These are phyloP conservation scores for Picea glauca DNA, from an alignment of 75 land plant genomes.

Conservation along the genomic window DNA sequence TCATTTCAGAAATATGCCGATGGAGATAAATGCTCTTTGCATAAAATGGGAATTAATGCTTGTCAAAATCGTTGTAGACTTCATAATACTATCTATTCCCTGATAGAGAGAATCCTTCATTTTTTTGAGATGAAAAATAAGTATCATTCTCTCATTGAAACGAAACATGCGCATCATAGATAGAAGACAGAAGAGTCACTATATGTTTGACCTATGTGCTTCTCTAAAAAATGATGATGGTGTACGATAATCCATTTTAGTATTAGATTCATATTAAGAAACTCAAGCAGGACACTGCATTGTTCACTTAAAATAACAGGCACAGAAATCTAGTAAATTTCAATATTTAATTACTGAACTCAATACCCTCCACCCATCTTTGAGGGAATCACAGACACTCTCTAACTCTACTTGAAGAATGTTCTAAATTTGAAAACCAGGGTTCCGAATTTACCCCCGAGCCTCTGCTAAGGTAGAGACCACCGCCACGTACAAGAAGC, in stretches of 20 bases:
- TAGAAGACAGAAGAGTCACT: neutral
- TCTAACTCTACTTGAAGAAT: neutral
- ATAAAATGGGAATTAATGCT: too few species aligned
- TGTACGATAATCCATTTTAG: neutral
- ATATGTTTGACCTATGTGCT: neutral
- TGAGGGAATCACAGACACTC: neutral
- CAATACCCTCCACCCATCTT: neutral
- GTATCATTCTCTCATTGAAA: neutral
- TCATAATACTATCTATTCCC: too few species aligned
- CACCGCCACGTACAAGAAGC: constrained; percentile 99
- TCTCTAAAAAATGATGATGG: neutral
- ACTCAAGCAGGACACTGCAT: neutral
- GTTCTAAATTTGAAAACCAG: neutral
- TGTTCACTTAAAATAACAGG: neutral
- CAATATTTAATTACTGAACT: neutral
- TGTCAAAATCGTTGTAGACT: too few species aligned
- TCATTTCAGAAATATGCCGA: too few species aligned
- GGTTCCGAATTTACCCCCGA: constrained; percentile 61
- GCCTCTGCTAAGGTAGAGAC: constrained; percentile 93
- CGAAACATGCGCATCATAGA: neutral
- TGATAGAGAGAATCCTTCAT: too few species aligned
- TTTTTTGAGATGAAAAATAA: too few species aligned
- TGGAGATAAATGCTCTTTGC: too few species aligned
- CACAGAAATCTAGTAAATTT: neutral
- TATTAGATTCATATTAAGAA: neutral